A percentile compares a stretch with the other conserved stretches of the same genome.
These are phyloP conservation scores for Miamiensis avidus DNA, from an alignment of 169 alveolate genomes.

Conservation along the genomic window DNA sequence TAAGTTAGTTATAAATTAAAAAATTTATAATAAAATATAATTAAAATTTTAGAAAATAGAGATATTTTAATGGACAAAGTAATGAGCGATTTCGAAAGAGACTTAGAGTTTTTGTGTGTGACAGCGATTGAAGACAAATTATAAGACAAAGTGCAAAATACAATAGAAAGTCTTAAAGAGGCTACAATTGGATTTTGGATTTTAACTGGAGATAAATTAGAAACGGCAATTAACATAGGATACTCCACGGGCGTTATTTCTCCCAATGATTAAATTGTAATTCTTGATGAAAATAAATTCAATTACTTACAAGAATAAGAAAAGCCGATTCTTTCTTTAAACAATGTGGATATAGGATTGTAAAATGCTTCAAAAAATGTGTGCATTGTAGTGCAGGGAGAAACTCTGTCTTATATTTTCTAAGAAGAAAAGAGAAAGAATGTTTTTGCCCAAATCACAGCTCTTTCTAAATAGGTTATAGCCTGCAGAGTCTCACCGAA, in stretches of 20 bases:
- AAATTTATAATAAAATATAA: no score
- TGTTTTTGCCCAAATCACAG: conserved; percentile 47
- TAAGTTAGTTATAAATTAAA: no score
- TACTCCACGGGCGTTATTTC: conserved; percentile 22
- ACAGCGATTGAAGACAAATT: conserved; percentile 82
- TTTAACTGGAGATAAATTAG: conserved; percentile 87
- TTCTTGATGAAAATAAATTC: conserved; percentile 46
- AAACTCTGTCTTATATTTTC: conserved; percentile 47
- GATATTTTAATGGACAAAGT: conserved; percentile 57
- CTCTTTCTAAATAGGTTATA: conserved; percentile 59
- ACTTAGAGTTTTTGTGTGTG: conserved; percentile 68
- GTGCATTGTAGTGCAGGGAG: conserved; percentile 54
- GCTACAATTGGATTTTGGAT: conserved; percentile 83
- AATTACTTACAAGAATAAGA: not conserved
- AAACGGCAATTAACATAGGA: conserved; percentile 88
- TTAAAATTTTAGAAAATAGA: conserved; percentile 38
- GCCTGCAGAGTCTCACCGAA: conserved; percentile 86
- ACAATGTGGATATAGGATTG: conserved; percentile 1
- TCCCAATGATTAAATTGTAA: conserved; percentile 61
- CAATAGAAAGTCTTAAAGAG: conserved; percentile 64
- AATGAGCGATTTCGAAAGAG: conserved; percentile 66
- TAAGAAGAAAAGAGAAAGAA: conserved; percentile 17
- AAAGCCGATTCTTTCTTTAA: not conserved
- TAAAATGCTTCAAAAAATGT: not conserved
- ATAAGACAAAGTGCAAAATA: conserved; percentile 70